Conservation (phyloP, 352 stramenopile species). For the Globisporangium irregulare region DNA sequence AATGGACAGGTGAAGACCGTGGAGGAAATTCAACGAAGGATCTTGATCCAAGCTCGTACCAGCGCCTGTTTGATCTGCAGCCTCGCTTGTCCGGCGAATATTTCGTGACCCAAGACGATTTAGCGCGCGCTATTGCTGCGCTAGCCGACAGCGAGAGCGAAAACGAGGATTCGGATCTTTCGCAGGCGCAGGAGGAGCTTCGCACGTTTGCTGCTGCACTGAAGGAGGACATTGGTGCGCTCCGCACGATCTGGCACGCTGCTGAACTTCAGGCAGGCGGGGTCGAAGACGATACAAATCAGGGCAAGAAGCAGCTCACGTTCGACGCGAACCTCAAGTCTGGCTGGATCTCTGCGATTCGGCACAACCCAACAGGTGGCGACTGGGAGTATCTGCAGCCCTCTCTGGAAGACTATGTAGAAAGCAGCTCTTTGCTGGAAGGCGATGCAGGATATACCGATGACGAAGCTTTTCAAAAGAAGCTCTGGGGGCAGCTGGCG, state of each 20-base stretch:
- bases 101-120: slow-evolving; percentile 66
- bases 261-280: slow-evolving; percentile 61
- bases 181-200: slow-evolving; percentile 35
- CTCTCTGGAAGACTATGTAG: slow-evolving; percentile 20
- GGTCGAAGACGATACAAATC: slow-evolving; percentile 22
- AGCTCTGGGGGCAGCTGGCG: slow-evolving; percentile 35
- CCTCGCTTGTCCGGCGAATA: slow-evolving; percentile 31
- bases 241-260: slow-evolving; percentile 65
- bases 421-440: background rate
- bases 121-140: slow-evolving; percentile 52
- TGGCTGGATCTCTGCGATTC: slow-evolving; percentile 71
- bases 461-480: slow-evolving; percentile 15
- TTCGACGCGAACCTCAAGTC: slow-evolving; percentile 75
- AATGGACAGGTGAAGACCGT: slow-evolving; percentile 26
- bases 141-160: slow-evolving; percentile 26
- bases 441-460: background rate
- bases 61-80: slow-evolving; percentile 51
- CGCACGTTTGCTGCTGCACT: slow-evolving; percentile 41
- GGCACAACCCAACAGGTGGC: slow-evolving; percentile 58
- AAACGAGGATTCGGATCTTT: slow-evolving; percentile 12
- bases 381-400: slow-evolving; percentile 56
- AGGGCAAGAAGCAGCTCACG: slow-evolving; percentile 38
- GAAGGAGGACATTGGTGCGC: slow-evolving; percentile 45
- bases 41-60: slow-evolving; percentile 16
- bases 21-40: background rate